Evolutionary conservation across 2,329 filamentous ascomycete species (phyloP).

Genomic region (Sordariomycetes sp.): DNA sequence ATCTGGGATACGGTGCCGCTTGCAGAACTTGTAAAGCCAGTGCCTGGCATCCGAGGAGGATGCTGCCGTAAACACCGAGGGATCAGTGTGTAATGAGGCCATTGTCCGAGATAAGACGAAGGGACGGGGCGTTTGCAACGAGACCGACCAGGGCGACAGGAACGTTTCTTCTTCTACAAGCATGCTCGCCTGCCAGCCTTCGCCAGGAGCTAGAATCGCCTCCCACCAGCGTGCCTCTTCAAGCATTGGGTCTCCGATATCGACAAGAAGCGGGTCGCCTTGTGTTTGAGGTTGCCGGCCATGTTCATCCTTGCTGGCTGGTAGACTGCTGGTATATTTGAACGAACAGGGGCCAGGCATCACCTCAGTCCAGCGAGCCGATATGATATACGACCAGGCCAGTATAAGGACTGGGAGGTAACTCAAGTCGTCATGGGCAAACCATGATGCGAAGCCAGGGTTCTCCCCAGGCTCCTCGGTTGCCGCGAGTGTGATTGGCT

Average conservation of each 20-base stretch:
- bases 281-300: not conserved
- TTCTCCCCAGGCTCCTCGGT: not conserved
- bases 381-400: constrained; percentile 1
- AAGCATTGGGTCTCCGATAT: not conserved
- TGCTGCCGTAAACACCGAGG: not conserved
- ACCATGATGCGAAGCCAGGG: not conserved
- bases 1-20: not conserved
- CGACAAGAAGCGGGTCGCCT: not conserved
- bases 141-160: constrained; percentile 1
- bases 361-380: constrained; percentile 2
- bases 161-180: not conserved
- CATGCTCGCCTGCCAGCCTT: constrained; percentile 1
- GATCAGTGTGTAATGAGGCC: not conserved
- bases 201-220: not conserved
- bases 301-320: not conserved
- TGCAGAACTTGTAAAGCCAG: not conserved
- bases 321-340: not conserved
- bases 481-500: not conserved
- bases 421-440: not conserved
- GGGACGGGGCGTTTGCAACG: not conserved
- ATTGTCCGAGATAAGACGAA: not conserved
- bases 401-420: constrained; percentile 1
- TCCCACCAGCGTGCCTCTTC: constrained; percentile 3
- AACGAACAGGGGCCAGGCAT: not conserved
- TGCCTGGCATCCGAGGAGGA: not conserved